Evolutionary conservation across 306 rosid genomes (phyloP), one percentile per base, ranked within the genome.

Genomic region (Trifolium repens): DNA sequence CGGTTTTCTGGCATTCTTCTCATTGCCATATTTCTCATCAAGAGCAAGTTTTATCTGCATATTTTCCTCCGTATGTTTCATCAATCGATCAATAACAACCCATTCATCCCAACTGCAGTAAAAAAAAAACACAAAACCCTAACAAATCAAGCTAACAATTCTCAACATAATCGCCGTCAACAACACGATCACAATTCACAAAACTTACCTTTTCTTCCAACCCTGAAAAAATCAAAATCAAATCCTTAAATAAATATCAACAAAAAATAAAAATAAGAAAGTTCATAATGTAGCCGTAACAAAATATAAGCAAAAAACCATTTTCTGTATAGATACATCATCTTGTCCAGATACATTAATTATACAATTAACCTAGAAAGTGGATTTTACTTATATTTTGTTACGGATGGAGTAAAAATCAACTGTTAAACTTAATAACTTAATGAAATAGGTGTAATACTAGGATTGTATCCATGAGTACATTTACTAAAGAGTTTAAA

Each of bases 91-190:
- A 68, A 74, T 12, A 30, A 59, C 80, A 47, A 83, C 89, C 98
- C 98, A 94, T 79, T 94, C 98, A 82, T 94, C 98, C 98, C 98
- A 91, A 9, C 98, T 91, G 90, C 81, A 50, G 27, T 24, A 17
- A 37, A 5, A 24, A 24, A 73, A 81, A 50, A 39, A 68, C 22
- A 58, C 1, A 58, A 57, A 44, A 66, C 15, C 40, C 76, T 49
- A 17, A 50, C 24, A 44, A 77, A 74, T 26, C 17, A 70, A 62
- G 15, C 79, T 79, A 44, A 26, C 12, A 72, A 5, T 6, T 66
- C 40, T 44, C 1, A 3, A 17, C 65, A 54, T 0, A 60, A 13
- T 15, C 57, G 44, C 2, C 70, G 7, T 9, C 53, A 52, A 6
- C 71, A 62, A 76, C 57, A 34, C 9, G 5, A 13, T 14, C 39